Conservation (phyloP, 805 yeast species). For the Schizosaccharomyces cryophilus region DNA sequence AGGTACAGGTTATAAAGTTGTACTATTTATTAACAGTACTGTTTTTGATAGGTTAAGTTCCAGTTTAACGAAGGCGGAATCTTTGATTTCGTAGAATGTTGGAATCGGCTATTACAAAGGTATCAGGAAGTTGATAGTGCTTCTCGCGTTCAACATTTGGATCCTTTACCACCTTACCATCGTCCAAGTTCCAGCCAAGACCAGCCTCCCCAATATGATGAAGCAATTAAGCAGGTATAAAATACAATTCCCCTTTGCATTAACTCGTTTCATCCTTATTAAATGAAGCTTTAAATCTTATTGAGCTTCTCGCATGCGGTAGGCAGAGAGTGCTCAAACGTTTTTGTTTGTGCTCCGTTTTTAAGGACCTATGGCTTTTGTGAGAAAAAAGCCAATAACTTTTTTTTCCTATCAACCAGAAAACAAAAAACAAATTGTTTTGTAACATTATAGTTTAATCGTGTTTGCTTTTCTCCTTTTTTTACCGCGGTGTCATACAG, state of each 20-base stretch:
- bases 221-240: background rate
- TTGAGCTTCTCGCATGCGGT: background rate
- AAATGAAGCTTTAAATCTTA: background rate
- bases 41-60: background rate
- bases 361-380: background rate
- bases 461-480: too few species aligned
- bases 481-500: too few species aligned
- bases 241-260: background rate
- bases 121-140: background rate
- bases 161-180: background rate
- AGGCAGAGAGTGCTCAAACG: too few species aligned
- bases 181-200: conserved; percentile 1
- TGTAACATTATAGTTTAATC: too few species aligned
- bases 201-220: background rate
- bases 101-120: background rate
- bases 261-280: background rate
- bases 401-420: too few species aligned
- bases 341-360: background rate
- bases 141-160: background rate
- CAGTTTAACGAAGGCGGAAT: background rate
- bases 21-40: background rate
- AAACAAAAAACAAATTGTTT: too few species aligned
- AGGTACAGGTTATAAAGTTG: background rate
- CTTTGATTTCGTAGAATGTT: background rate
- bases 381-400: too few species aligned